Percentiles rank a stretch among this genome's conserved stretches.
Conservation (phyloP, 768 basidiomycete genomes). For the Pleurotus ostreatus region DNA sequence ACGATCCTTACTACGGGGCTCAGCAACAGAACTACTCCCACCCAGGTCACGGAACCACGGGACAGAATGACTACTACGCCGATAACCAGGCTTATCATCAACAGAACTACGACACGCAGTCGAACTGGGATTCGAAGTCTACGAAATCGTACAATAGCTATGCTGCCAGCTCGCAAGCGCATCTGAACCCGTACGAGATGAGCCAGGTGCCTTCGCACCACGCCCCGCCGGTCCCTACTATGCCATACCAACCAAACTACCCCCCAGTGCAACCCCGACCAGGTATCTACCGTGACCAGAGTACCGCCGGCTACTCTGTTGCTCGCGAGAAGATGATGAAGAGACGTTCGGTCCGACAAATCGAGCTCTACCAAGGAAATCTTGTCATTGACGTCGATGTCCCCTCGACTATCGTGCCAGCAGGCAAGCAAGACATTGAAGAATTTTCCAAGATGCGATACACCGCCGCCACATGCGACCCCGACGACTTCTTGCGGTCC, state of each 20-base stretch:
- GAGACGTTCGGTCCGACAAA: slow-evolving; percentile 72
- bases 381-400: slow-evolving; percentile 81
- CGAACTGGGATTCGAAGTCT: slow-evolving; percentile 48
- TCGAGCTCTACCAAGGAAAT: slow-evolving; percentile 79
- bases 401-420: slow-evolving; percentile 75
- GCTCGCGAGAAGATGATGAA: slow-evolving; percentile 82
- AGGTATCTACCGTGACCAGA: slow-evolving; percentile 40
- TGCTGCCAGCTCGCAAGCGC: slow-evolving; percentile 66
- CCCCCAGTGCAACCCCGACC: slow-evolving; percentile 54
- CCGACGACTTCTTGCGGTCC: slow-evolving; percentile 78
- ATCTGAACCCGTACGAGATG: slow-evolving; percentile 67
- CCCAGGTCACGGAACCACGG: slow-evolving; percentile 21
- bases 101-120: slow-evolving; percentile 37
- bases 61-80: slow-evolving; percentile 32
- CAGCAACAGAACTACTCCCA: slow-evolving; percentile 24
- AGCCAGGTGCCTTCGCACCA: slow-evolving; percentile 35
- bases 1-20: slow-evolving; percentile 45
- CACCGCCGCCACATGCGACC: slow-evolving; percentile 86
- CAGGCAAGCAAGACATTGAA: slow-evolving; percentile 54
- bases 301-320: slow-evolving; percentile 56
- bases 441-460: slow-evolving; percentile 85
- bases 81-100: slow-evolving; percentile 16
- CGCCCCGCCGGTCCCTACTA: slow-evolving; percentile 51
- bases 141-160: slow-evolving; percentile 62
- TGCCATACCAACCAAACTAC: slow-evolving; percentile 47